phyloP scores from a whole-genome alignment of 176 grass and related monocot species.

The Oryza coarctata region DNA sequence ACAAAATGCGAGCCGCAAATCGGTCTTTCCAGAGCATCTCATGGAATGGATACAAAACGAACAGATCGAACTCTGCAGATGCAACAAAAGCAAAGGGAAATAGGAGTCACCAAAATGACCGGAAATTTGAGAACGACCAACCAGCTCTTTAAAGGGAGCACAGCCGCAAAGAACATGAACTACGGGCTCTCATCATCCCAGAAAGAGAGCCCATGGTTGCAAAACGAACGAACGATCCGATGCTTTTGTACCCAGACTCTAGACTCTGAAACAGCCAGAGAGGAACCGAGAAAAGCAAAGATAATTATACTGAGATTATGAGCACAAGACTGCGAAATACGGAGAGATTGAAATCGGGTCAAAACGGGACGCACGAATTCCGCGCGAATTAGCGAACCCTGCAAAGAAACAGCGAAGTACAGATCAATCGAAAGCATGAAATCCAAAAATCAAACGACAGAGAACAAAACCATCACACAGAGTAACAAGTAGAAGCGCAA shows the following conservation, averaged over 20 bases:
- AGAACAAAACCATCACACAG: not conserved
- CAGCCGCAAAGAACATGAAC: not conserved
- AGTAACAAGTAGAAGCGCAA: not conserved
- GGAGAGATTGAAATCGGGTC: not conserved
- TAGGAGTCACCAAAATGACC: not conserved
- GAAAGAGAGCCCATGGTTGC: not conserved
- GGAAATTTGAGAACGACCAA: not conserved
- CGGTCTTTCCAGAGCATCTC: not conserved
- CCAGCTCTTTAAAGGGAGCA: not conserved
- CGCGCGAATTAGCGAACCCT: not conserved
- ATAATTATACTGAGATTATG: not conserved
- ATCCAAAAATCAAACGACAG: not conserved
- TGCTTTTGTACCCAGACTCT: not conserved
- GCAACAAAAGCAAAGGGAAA: not conserved
- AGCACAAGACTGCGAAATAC: not conserved
- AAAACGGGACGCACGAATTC: not conserved
- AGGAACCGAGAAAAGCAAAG: not conserved
- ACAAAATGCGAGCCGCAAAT: conserved; percentile 42
- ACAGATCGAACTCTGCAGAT: not conserved
- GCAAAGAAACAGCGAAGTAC: not conserved
- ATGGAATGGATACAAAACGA: conserved; percentile 7
- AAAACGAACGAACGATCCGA: not conserved
- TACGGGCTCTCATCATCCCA: not conserved
- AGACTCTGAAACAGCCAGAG: not conserved
- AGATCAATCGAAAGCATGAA: conserved; percentile 30